phyloP scores from a whole-genome alignment of 164 flowering plant species.

The Liriodendron chinense region DNA sequence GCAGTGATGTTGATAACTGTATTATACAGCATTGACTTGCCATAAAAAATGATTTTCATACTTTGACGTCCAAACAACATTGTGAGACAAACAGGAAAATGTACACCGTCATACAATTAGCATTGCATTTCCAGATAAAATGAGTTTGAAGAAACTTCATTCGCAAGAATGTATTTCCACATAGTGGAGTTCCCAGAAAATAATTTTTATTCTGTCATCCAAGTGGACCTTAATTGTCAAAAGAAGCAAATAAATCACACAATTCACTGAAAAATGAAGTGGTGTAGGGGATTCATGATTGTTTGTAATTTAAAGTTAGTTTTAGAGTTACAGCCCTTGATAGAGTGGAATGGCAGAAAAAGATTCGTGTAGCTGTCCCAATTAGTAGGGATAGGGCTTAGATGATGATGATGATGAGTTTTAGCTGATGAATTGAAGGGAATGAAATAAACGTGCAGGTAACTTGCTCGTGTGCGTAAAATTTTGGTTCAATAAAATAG shows the following conservation, averaged over 20 bases:
- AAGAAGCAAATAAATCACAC: neutral
- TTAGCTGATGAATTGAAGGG: too few relatives aligned
- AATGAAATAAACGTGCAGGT: too few relatives aligned
- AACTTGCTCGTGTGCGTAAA: too few relatives aligned
- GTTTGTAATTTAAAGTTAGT: neutral
- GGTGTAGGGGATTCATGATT: neutral
- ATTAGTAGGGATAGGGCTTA: too few relatives aligned
- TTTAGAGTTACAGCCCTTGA: too few relatives aligned
- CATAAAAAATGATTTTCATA: neutral
- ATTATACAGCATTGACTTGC: neutral
- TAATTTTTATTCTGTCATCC: too few relatives aligned
- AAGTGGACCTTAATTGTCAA: neutral
- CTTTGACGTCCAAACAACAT: neutral
- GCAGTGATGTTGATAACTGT: neutral
- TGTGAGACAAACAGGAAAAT: neutral
- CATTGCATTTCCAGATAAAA: neutral
- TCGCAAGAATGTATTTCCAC: neutral
- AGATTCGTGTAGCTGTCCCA: too few relatives aligned
- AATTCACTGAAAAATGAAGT: neutral
- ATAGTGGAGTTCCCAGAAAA: neutral
- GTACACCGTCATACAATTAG: neutral
- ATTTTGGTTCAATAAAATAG: neutral
- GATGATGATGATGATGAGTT: too few relatives aligned
- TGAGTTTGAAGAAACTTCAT: neutral
- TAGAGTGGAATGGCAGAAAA: too few relatives aligned